These are phyloP conservation scores for Avena insularis DNA, from an alignment of 176 grass and related monocot species.

Conservation along the genomic window DNA sequence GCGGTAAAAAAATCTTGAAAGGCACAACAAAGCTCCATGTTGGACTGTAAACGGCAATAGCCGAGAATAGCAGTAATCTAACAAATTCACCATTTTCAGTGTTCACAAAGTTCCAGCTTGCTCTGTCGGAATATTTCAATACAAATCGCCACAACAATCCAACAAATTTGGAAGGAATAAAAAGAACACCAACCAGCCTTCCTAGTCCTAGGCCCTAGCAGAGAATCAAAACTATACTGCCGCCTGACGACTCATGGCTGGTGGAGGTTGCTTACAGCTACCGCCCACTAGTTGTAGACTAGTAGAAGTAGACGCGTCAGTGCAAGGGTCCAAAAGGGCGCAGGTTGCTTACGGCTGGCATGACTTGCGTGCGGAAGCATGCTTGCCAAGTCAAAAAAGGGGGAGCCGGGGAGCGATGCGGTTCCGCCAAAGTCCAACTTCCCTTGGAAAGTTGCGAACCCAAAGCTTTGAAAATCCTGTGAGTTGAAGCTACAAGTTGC, in stretches of 20 bases:
- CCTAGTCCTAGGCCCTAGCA: not conserved
- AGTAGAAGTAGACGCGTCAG: not conserved
- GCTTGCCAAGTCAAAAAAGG: conserved; percentile 58
- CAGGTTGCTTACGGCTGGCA: conserved; percentile 46
- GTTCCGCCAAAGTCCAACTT: conserved; percentile 55
- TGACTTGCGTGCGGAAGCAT: conserved; percentile 33
- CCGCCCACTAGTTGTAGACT: not conserved
- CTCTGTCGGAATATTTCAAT: not conserved
- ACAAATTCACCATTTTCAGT: not conserved
- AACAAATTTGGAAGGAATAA: not conserved
- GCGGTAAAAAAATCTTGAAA: not conserved
- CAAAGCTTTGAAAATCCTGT: conserved; percentile 43
- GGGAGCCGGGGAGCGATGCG: not conserved
- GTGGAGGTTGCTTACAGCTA: conserved; percentile 12
- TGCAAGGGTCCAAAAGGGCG: conserved; percentile 48
- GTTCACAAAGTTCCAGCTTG: not conserved
- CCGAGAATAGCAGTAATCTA: not conserved
- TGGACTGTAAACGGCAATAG: not conserved
- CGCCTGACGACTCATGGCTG: not conserved
- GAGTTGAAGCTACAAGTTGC: conserved; percentile 35
- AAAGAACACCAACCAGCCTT: not conserved
- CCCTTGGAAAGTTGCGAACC: conserved; percentile 44
- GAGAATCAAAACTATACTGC: not conserved
- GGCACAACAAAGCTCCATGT: conserved; percentile 2
- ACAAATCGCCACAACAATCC: not conserved